These are phyloP conservation scores for Ricinus communis DNA, from an alignment of 345 rosid genomes.

Conservation along the genomic window DNA sequence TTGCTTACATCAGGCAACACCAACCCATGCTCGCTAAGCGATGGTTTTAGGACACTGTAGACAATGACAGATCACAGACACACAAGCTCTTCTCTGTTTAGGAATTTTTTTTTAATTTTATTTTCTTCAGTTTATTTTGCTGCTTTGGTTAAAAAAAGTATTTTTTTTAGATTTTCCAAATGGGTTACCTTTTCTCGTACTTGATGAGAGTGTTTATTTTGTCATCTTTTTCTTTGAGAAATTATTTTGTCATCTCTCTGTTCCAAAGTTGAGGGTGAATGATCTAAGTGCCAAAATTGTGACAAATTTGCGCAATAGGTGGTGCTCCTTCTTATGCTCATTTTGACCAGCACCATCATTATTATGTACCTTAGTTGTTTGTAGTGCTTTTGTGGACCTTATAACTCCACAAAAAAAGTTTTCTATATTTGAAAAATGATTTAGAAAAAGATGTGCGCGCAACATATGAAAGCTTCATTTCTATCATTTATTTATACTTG, in stretches of 20 bases:
- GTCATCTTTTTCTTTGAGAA: too few species aligned
- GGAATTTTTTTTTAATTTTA: not conserved
- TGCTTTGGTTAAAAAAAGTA: not conserved
- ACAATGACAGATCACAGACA: constrained; percentile 22
- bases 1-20: too few species aligned
- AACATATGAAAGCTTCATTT: too few species aligned
- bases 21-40: too few species aligned
- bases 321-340: constrained; percentile 21
- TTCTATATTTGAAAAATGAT: not conserved
- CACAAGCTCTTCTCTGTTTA: constrained; percentile 1
- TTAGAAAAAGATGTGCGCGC: constrained; percentile 9
- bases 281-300: not conserved
- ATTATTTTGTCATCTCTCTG: constrained; percentile 30
- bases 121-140: not conserved
- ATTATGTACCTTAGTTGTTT: constrained; percentile 6
- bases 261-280: constrained; percentile 36
- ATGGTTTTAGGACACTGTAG: constrained; percentile 16
- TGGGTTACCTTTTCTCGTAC: constrained; percentile 1
- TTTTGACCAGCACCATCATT: constrained; percentile 13
- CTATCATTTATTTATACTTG: too few species aligned
- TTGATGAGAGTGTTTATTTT: constrained; percentile 16
- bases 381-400: constrained; percentile 26
- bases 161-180: too few species aligned
- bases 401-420: not conserved
- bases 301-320: constrained; percentile 18